Evolutionary conservation across 768 basidiomycete genomes (phyloP), one percentile per base, ranked within the genome.

Genomic region (Scleroderma bovista): DNA sequence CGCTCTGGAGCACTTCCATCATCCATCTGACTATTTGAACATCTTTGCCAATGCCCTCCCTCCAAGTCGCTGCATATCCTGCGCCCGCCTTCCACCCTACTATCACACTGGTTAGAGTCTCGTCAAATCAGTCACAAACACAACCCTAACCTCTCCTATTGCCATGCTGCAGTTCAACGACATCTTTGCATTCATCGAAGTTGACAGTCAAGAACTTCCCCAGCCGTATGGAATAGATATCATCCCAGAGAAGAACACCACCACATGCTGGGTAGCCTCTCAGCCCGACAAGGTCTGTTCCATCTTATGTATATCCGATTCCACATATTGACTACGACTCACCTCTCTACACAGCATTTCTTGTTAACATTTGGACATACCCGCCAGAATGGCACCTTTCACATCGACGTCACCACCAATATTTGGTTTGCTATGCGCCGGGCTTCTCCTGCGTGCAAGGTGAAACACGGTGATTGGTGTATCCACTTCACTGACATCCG

Each of bases 341-440:
- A 15, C 6, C 12, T 19, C 11, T 17, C 4, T 13, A 22, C 33
- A 20, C 26, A 68, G 66, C 26, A 9, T 20, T 66, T 68, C 47
- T 58, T 64, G n/a, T 37, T 68, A 46, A 50, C 45, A 16, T 65
- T 49, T 36, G 55, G 37, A 24, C 61, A 64, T 26, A 12, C 51
- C 10, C n/a, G 2, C 5, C 7, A n/a, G 9, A 1, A 49, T 36
- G 56, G 56, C 20, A 37, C 38, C 0, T 47, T 64, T 26, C 1
- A 1, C 29, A 60, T 56, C 26, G 1, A 0, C 24, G 26, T 57
- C 17, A 7, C 5, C 0, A 42, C 68, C 16, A 64, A 68, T n/a
- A n/a, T n/a, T n/a, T 29, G 64, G 65, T 20, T 53, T 2, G 11
- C 16, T 48, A 3, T 0, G 4, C 0, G 62, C 64, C 20, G 41